Evolutionary conservation across 2,329 filamentous ascomycete genomes (phyloP), one percentile per base, ranked within the genome.

Genomic region (Pochonia chlamydosporia): DNA sequence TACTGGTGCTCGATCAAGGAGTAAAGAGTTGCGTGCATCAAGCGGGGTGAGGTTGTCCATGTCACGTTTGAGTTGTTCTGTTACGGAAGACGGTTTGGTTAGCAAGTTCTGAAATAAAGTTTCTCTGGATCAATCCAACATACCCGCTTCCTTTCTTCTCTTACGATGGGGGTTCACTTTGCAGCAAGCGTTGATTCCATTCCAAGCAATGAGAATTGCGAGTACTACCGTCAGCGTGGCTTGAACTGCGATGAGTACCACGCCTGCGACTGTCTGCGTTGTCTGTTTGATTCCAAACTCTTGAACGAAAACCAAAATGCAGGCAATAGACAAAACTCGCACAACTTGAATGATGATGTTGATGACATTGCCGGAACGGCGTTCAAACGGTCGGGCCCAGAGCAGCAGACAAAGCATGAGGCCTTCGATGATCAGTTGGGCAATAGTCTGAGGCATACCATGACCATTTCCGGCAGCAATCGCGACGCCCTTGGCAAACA

Each of bases 231-330:
- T 95, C 55, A 99, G 71, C 0, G 84, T 79, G 0, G 88, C 88
- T 68, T 99, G 93, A 5, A 97, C 78, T n/a, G 84, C 89, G 55
- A 97, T 93, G 49, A 99, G 77, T 14, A 90, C 88, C n/a, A 97
- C 81, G 47, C 93, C 93, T 14, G 89, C 92, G 43, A 97, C 81
- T 0, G 93, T 97, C 73, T 96, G 89, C 9, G 92, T 96, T 9
- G 91, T 95, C 66, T 96, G 85, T 5, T 83, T 78, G 56, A 99
- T 85, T 48, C 87, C 88, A 46, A 99, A 82, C 69, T 97, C 85
- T 63, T 97, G 87, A 24, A 97, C 92, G 59, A 97, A 99, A 44
- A 97, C 76, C 54, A 99, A 71, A 57, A 97, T 89, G 70, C 91
- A 96, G 46, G 81, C 77, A 6, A 96, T 87, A 0, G 92, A 96